Conservation (phyloP, 768 basidiomycete genomes). For the Collybia mongolica region DNA sequence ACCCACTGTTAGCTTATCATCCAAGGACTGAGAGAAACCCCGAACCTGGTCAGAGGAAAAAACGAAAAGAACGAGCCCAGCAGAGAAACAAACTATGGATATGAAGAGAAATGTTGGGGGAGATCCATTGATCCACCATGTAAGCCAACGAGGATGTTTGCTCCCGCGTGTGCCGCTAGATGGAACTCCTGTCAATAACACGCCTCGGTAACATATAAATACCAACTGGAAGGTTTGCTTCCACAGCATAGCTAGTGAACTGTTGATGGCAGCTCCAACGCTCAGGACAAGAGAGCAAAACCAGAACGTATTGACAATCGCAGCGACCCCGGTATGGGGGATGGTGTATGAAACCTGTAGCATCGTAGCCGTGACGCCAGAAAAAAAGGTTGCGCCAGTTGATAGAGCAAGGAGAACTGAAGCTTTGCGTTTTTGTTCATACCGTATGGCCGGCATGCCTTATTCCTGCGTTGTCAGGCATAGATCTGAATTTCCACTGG, state of each 20-base stretch:
- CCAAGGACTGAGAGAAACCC: no score
- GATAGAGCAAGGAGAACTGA: conserved; percentile 13
- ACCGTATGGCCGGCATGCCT: conserved; percentile 20
- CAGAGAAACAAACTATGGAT: conserved; percentile 13
- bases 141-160: conserved; percentile 14
- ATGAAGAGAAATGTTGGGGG: conserved; percentile 14
- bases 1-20: not conserved
- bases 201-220: no score
- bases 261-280: conserved; percentile 23
- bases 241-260: conserved; percentile 11
- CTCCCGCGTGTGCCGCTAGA: conserved; percentile 14
- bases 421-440: conserved; percentile 14
- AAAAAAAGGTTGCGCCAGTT: conserved; percentile 26
- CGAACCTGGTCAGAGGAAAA: conserved; percentile 9
- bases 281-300: conserved; percentile 23
- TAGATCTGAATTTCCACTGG: no score
- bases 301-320: conserved; percentile 21
- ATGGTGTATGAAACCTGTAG: conserved; percentile 14
- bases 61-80: conserved; percentile 14
- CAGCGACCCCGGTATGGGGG: not conserved
- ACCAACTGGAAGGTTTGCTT: conserved; percentile 23
- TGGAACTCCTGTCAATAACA: no score
- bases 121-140: conserved; percentile 16
- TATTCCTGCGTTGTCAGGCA: no score
- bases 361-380: conserved; percentile 25